Evolutionary conservation across 2,329 filamentous ascomycete species (phyloP), one percentile per base, ranked within the genome.

Genomic region (Ilyonectria robusta): DNA sequence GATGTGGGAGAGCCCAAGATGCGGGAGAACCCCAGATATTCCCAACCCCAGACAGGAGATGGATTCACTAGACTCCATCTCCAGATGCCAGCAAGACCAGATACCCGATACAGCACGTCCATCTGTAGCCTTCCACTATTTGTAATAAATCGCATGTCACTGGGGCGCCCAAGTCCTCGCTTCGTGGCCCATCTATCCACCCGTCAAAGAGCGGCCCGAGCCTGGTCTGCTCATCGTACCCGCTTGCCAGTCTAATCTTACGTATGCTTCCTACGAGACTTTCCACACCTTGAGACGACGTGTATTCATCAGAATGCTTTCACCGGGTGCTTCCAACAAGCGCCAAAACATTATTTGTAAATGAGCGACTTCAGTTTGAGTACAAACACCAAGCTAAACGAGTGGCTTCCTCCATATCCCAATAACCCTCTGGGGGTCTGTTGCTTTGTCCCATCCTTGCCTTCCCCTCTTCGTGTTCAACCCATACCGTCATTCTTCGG

Each of bases 121-220:
- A 42, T 46, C 9, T 9, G 9, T 46, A 21, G 11, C 37, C 48
- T 26, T 31, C 15, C 37, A 7, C 37, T 17, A 61, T 61, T 61
- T 55, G 44, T 31, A 47, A 54, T 29, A 26, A 54, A 9, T 54
- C 37, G 29, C 11, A 46, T 47, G 29, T 55, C 23, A 55, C 40
- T 62, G 48, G 37, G n/a, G 50, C 26, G 29, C 21, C n/a, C 42
- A 15, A n/a, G 11, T 31, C 7, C 21, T 44, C 9, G 19, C 11
- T 62, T 35, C 44, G 31, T 31, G 13, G 6, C 33, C 26, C 31
- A 7, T 26, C 51, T 15, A 26, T 31, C 40, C 47, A 47, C 29
- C 50, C 23, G 29, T 35, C 59, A 46, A 40, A n/a, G 42, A 59
- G 47, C 58, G 58, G 58, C 29, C 64, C 59, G 59, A 56, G 54